Evolutionary conservation across 176 grass and related monocot species (phyloP).

Genomic region (Tuctoria greenei): DNA sequence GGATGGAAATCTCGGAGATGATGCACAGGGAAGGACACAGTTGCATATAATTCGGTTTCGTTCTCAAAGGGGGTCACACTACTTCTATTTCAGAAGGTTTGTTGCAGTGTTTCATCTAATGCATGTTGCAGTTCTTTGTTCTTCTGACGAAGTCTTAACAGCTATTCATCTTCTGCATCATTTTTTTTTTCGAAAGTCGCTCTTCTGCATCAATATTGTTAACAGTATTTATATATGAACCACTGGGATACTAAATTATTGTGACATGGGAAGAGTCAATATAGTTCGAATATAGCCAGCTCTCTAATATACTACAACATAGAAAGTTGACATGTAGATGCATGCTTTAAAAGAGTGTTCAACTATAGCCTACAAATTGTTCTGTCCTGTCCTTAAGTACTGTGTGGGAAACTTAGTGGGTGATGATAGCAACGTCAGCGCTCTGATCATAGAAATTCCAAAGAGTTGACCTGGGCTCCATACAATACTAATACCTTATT

Average conservation of each 20-base stretch:
- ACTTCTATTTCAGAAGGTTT: not conserved
- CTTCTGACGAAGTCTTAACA: slow-evolving; percentile 13
- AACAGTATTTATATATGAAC: not conserved
- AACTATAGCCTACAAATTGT: not conserved
- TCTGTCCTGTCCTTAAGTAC: slow-evolving; percentile 19
- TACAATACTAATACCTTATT: slow-evolving; percentile 45
- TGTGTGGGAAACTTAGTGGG: slow-evolving; percentile 37
- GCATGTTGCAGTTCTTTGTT: slow-evolving; percentile 22
- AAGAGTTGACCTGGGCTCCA: slow-evolving; percentile 65
- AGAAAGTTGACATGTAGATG: slow-evolving; percentile 42
- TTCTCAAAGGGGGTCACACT: not conserved
- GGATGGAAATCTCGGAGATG: too few relatives aligned
- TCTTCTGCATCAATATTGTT: not conserved
- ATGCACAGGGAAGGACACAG: too few relatives aligned
- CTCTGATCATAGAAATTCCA: slow-evolving; percentile 55
- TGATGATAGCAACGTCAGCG: slow-evolving; percentile 47
- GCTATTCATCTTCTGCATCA: not conserved
- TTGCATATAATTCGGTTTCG: too few relatives aligned
- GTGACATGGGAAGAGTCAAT: slow-evolving; percentile 6
- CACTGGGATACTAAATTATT: not conserved
- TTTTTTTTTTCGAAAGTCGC: too few relatives aligned
- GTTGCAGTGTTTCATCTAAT: slow-evolving; percentile 16
- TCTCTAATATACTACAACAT: slow-evolving; percentile 12
- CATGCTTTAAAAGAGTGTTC: slow-evolving; percentile 23
- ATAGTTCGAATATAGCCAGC: slow-evolving; percentile 15